A percentile compares a stretch with the other conserved stretches of the same genome.
Conservation (phyloP, 1,284 basidiomycete species). For the Irpex lacteus region DNA sequence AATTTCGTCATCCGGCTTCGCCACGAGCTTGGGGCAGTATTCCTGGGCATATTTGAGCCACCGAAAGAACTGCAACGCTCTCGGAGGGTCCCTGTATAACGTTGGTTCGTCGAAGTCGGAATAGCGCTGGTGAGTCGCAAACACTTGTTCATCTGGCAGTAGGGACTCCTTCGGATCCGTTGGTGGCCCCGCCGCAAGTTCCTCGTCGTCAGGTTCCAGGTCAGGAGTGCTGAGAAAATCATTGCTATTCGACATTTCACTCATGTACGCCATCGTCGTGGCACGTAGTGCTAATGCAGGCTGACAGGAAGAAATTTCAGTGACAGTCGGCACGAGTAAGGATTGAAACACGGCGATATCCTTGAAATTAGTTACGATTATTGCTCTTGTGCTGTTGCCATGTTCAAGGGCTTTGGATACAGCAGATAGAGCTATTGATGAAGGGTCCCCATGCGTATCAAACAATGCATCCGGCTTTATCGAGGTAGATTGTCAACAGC, state of each 20-base stretch:
- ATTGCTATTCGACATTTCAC: neutral
- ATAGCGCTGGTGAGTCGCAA: neutral
- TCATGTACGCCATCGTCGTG: neutral
- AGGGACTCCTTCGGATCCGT: constrained; percentile 1
- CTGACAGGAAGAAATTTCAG: neutral
- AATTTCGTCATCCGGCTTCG: neutral
- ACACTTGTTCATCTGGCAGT: constrained; percentile 2
- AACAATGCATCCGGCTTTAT: neutral
- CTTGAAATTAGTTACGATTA: constrained; percentile 6
- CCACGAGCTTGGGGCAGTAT: neutral
- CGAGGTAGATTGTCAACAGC: neutral
- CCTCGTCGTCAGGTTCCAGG: neutral
- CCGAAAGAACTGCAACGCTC: constrained; percentile 6
- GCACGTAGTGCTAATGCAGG: neutral
- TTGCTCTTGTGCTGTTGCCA: neutral
- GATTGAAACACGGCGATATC: constrained; percentile 3
- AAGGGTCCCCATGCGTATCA: neutral
- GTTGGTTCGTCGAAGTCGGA: neutral
- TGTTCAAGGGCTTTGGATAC: neutral
- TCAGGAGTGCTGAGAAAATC: neutral
- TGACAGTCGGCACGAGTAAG: neutral
- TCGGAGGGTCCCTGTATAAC: constrained; percentile 1
- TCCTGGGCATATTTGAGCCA: neutral
- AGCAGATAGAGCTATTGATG: neutral
- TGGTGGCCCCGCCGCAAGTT: constrained; percentile 4